phyloP scores from a whole-genome alignment of 495 filamentous ascomycete species.

The Lasiosphaeria ovina region DNA sequence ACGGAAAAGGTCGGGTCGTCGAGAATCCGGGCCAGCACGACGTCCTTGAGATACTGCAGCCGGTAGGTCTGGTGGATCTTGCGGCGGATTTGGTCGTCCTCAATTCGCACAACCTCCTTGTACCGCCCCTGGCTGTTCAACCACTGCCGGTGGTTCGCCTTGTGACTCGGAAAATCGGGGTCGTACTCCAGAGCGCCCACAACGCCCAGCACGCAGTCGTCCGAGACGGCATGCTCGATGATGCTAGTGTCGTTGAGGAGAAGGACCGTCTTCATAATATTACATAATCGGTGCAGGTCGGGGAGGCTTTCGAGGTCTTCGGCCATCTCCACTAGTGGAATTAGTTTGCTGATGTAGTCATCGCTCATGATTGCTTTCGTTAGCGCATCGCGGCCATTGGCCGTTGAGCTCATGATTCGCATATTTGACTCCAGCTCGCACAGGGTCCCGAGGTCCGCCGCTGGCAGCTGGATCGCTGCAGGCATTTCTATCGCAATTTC shows the following conservation, averaged over 20 bases:
- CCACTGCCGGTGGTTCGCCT: slow-evolving; percentile 95
- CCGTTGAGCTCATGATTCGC: slow-evolving; percentile 68
- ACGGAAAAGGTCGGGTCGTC: slow-evolving; percentile 98
- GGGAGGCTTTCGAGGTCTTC: slow-evolving; percentile 85
- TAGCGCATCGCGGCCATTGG: slow-evolving; percentile 79
- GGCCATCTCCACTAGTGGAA: slow-evolving; percentile 78
- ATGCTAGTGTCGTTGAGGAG: slow-evolving; percentile 91
- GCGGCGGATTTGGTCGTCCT: slow-evolving; percentile 71
- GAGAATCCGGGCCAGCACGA: slow-evolving; percentile 90
- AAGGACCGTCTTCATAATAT: slow-evolving; percentile 95
- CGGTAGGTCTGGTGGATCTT: slow-evolving; percentile 98
- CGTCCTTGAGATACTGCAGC: slow-evolving; percentile 96
- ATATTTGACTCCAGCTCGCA: slow-evolving; percentile 79
- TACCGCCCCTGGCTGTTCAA: slow-evolving; percentile 83
- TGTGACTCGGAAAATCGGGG: slow-evolving; percentile 97
- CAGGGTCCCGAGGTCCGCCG: slow-evolving; percentile 75
- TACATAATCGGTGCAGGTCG: slow-evolving; percentile 89
- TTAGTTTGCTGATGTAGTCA: slow-evolving; percentile 83
- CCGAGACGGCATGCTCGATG: slow-evolving; percentile 88
- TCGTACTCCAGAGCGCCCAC: slow-evolving; percentile 98
- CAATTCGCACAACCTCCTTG: slow-evolving; percentile 93
- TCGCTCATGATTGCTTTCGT: slow-evolving; percentile 80
- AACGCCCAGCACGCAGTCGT: slow-evolving; percentile 84
- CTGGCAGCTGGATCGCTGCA: slow-evolving; percentile 70
- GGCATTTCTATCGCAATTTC: slow-evolving; percentile 67